Conservation (phyloP, 208 protist genomes). For the Crithidia sp. region DNA sequence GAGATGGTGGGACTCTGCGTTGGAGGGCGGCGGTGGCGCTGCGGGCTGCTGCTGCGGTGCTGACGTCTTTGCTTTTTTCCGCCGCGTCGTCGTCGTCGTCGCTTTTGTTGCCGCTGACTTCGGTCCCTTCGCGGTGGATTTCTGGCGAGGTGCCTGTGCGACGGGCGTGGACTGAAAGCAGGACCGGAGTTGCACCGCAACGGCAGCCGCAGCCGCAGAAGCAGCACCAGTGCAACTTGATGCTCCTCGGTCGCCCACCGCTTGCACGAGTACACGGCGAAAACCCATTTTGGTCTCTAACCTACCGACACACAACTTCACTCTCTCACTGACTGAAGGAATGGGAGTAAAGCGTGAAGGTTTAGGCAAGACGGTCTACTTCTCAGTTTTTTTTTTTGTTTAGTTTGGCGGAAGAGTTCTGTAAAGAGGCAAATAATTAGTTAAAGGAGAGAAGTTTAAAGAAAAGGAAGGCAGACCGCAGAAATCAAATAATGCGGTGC, state of each 20-base stretch:
- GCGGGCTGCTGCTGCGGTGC: background rate
- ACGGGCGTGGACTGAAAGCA: background rate
- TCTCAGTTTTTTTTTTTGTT: background rate
- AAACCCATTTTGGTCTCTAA: slow-evolving; percentile 8
- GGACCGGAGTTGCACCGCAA: background rate
- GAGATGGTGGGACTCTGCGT: too few species aligned
- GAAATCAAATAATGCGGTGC: background rate
- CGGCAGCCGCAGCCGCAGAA: background rate
- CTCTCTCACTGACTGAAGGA: background rate
- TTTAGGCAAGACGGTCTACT: background rate
- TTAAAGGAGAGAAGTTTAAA: background rate
- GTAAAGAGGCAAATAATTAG: too few species aligned
- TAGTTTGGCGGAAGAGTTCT: background rate
- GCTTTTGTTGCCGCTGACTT: background rate
- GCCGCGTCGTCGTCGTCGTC: too few species aligned
- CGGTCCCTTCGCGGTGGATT: background rate
- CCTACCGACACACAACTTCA: background rate
- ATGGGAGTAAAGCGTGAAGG: background rate
- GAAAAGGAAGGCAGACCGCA: background rate
- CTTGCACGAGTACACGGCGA: slow-evolving; percentile 13
- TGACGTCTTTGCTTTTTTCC: background rate
- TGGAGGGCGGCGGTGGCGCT: background rate
- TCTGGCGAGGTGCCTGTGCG: slow-evolving; percentile 15
- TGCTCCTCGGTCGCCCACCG: background rate
- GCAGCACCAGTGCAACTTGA: background rate